Evolutionary conservation across 305 asterid genomes (phyloP).

Genomic region (Solanum hybrid): DNA sequence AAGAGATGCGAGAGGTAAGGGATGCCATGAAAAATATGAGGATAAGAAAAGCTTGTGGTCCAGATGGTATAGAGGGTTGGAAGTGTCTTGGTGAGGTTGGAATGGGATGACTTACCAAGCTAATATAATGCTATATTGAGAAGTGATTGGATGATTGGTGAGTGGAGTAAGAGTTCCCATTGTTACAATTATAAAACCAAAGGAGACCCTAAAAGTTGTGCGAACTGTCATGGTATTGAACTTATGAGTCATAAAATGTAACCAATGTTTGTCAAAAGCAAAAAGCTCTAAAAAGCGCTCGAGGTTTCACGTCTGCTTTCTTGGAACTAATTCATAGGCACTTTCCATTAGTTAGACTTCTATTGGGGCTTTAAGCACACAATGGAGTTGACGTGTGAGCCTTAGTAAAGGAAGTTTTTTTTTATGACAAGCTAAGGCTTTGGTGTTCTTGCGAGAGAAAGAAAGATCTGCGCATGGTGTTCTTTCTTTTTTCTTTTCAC

Average conservation of each 20-base stretch:
- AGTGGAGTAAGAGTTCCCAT: background rate
- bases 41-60: background rate
- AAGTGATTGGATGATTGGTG: background rate
- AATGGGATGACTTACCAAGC: background rate
- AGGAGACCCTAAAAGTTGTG: background rate
- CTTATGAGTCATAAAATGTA: background rate
- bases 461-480: background rate
- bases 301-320: background rate
- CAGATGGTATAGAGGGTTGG: background rate
- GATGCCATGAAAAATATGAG: background rate
- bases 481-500: background rate
- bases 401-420: too few relatives aligned
- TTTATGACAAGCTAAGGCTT: too few relatives aligned
- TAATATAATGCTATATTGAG: background rate
- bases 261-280: background rate
- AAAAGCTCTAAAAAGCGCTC: background rate
- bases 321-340: background rate
- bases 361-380: too few relatives aligned
- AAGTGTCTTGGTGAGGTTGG: background rate
- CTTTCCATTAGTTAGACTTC: background rate
- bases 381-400: too few relatives aligned
- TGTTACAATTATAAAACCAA: background rate
- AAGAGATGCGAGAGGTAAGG: background rate
- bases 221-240: background rate
- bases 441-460: background rate